Conservation (phyloP, 768 basidiomycete species). For the Boletus subparvulus region DNA sequence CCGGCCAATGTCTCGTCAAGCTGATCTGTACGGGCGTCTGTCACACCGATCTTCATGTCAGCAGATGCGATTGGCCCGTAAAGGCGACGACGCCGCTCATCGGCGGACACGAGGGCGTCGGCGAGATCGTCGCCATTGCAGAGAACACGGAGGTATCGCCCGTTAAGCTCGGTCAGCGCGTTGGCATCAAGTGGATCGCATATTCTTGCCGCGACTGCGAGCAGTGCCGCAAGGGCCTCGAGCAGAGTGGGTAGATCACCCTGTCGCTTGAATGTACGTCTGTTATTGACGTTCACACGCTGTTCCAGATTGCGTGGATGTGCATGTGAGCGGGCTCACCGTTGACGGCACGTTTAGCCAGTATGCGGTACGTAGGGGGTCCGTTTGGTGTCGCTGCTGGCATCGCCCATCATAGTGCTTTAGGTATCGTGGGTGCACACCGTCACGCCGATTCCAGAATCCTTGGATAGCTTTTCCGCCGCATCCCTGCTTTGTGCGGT, state of each 20-base stretch:
- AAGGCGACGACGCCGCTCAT: slow-evolving; percentile 63
- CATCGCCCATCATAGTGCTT: neutral
- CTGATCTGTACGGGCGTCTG: slow-evolving; percentile 81
- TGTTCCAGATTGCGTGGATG: slow-evolving; percentile 65
- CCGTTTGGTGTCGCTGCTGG: neutral
- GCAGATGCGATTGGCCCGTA: slow-evolving; percentile 78
- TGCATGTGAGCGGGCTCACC: slow-evolving; percentile 65
- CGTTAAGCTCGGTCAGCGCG: slow-evolving; percentile 74
- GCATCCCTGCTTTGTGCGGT: slow-evolving; percentile 80
- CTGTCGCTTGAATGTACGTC: neutral
- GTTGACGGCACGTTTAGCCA: slow-evolving; percentile 77
- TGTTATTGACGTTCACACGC: slow-evolving; percentile 28
- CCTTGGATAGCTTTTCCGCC: slow-evolving; percentile 61
- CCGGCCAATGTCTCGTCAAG: slow-evolving; percentile 75
- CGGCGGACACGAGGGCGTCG: slow-evolving; percentile 86
- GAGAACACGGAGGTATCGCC: slow-evolving; percentile 55
- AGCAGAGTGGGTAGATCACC: slow-evolving; percentile 54
- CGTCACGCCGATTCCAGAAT: slow-evolving; percentile 80
- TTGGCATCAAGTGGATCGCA: slow-evolving; percentile 83
- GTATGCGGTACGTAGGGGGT: slow-evolving; percentile 47
- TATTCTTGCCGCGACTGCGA: slow-evolving; percentile 75
- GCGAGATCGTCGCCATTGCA: slow-evolving; percentile 77
- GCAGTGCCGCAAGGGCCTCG: slow-evolving; percentile 71
- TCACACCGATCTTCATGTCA: slow-evolving; percentile 81
- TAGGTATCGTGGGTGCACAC: slow-evolving; percentile 67